Base-by-base conservation (phyloP, 345 rosid species). In the Aquilaria sinensis region DNA sequence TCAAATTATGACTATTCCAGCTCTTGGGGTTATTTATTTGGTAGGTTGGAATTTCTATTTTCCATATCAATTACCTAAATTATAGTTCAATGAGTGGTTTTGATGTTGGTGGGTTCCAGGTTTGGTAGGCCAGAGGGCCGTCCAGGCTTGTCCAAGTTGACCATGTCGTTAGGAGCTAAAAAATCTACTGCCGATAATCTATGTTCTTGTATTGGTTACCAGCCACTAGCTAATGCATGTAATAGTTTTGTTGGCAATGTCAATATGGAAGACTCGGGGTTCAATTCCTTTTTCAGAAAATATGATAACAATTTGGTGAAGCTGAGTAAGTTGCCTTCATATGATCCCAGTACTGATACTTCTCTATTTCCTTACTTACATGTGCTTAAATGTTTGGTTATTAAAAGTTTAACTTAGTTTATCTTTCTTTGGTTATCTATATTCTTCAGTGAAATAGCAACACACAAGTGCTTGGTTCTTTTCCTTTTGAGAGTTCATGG, bases 161-260 rank as follows among this genome's bases (percentile, higher is more conserved):
- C 92, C 1, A 76, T 72, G n/a, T 67, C 78, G 1, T 23, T 23
- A 1, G 85, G 86, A 81, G 97, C 99, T 41, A 96, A 90, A 74
- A 88, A 67, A 50, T 80, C 89, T 15, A 57, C 88, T 5, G 48
- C 75, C 1, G 95, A 96, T 16, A 94, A 90, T 67, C 92, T 94
- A 64, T 94, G 99, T 76, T 77, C 95, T 31, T 94, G 99, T 58
- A 94, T 97, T 2, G 97, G 99, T 12, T 94, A 90, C 67, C 90
- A 95, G 47, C 83, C 99, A 15, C 83, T 94, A 56, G 89, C 70
- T 2, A 95, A 94, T 74, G 96, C 84, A 14, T 90, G 97, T 70
- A 94, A 94, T 76, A 90, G 91, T 74, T 94, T 90, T 64, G 88
- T 95, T 10, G 62, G 72, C 57, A 84, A 90, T 75, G 88, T 88